Evolutionary conservation across 2,329 filamentous ascomycete species (phyloP), one percentile per base, ranked within the genome.

Genomic region (Pseudonectria foliicola): DNA sequence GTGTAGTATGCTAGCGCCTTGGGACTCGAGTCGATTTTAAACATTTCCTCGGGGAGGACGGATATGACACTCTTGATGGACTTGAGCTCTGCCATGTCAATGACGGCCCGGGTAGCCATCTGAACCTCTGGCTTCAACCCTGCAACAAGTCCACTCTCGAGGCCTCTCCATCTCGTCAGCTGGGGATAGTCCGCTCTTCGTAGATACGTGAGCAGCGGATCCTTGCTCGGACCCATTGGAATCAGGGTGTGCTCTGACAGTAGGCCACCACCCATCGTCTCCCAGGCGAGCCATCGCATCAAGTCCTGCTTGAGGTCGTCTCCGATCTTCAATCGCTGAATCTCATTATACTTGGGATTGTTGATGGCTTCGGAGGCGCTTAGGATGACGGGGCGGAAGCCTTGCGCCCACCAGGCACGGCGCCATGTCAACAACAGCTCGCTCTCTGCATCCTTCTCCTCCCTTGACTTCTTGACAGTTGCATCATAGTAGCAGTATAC

Each of bases 401-500:
- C 92, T 52, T 93, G 80, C 0, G 89, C 87, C 85, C 87, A 96
- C 88, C 90, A 96, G 3, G 90, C 89, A 29, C 87, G 76, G 40
- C 89, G 76, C 92, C 92, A 96, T 34, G 85, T 82, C 38, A 94
- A 66, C 31, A 96, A 70, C 39, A 96, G 64, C 39, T 81, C 75
- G 53, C 82, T 82, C 56, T 95, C 85, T 4, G 85, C 84, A 40
- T 83, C 75, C 48, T 75, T 75, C 33, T 75, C 71, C 13, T 73
- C 73, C 31, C 73, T 69, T 23, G 82, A 73, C 58, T 81, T 81
- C 41, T 72, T 63, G 13, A 69, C 58, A 4, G 75, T 77, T 10
- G 75, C 67, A 52, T 95, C 87, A 57, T 94, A 95, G 61, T 90
- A 96, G 44, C 88, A 95, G 62, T 95, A 96, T 35, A 96, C 80